Evolutionary conservation across 2,329 filamentous ascomycete species (phyloP).

Genomic region (Falciphora oryzae): DNA sequence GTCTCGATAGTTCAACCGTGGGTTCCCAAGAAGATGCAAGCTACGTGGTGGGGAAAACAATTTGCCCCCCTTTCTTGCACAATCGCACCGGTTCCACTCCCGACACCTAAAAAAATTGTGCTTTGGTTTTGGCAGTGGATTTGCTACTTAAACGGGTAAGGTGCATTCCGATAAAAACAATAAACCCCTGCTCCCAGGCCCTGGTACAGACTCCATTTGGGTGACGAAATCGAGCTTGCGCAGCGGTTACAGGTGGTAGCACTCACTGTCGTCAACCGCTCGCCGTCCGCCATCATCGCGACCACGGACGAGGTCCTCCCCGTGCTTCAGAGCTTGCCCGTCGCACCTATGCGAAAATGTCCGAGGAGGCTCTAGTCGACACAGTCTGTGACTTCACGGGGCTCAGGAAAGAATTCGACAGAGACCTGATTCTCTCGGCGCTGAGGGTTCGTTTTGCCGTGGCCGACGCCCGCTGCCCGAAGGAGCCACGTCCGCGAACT

Average conservation of each 20-base stretch:
- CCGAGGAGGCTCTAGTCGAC: conserved; percentile 30
- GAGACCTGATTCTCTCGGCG: conserved; percentile 32
- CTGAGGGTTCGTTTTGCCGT: conserved; percentile 26
- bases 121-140: too few relatives aligned
- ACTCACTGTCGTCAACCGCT: not conserved
- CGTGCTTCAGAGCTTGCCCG: not conserved
- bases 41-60: too few relatives aligned
- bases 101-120: too few relatives aligned
- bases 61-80: too few relatives aligned
- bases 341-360: conserved; percentile 17
- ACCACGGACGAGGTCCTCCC: not conserved
- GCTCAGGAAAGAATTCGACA: conserved; percentile 31
- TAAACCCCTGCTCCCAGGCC: too few relatives aligned
- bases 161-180: too few relatives aligned
- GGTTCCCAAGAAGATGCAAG: too few relatives aligned
- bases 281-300: not conserved
- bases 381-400: conserved; percentile 37
- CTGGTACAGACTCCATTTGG: not conserved
- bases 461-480: not conserved
- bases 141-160: too few relatives aligned
- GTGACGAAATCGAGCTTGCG: not conserved
- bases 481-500: not conserved
- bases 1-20: too few relatives aligned
- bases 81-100: too few relatives aligned
- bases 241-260: not conserved